A percentile compares a stretch with the other conserved stretches of the same genome.
Evolutionary conservation across 257 asterid species (phyloP).

Genomic region (Mitragyna speciosa): DNA sequence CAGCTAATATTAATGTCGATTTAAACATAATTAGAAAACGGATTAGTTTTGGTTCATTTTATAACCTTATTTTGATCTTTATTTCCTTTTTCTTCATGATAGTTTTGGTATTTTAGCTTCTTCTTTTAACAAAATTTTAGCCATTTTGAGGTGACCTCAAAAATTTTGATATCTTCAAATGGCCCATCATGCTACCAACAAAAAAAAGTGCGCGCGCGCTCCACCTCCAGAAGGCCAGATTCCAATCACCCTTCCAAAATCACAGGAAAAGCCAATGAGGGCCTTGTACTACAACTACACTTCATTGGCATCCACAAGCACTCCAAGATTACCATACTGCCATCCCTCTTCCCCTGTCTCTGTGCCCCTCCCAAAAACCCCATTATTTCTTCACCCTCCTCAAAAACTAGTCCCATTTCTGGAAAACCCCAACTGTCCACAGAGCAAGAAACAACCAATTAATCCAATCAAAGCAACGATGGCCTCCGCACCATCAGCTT

Average conservation of each 20-base stretch:
- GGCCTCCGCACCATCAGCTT: conserved; percentile 49
- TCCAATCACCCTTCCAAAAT: conserved; percentile 1
- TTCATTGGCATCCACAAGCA: conserved; percentile 12
- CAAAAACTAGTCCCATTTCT: conserved; percentile 27
- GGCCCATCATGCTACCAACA: not conserved
- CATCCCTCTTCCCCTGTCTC: conserved; percentile 6
- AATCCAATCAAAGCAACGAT: conserved; percentile 44
- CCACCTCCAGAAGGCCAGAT: not conserved
- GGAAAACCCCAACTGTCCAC: conserved; percentile 11
- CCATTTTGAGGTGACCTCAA: not conserved
- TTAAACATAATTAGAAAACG: no score
- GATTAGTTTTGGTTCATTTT: no score
- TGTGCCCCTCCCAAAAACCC: conserved; percentile 19
- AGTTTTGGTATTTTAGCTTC: no score
- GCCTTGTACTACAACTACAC: conserved; percentile 23
- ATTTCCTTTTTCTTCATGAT: not conserved
- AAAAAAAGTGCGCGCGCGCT: not conserved
- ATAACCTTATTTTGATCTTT: no score
- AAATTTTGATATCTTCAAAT: not conserved
- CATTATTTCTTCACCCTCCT: conserved; percentile 19
- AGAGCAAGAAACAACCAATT: conserved; percentile 16
- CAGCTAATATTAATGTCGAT: no score
- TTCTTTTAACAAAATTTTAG: not conserved
- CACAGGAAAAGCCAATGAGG: conserved; percentile 39
- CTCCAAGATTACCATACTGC: conserved; percentile 28